Evolutionary conservation across 1,284 basidiomycete species (phyloP).

Genomic region (Ustilago nuda): DNA sequence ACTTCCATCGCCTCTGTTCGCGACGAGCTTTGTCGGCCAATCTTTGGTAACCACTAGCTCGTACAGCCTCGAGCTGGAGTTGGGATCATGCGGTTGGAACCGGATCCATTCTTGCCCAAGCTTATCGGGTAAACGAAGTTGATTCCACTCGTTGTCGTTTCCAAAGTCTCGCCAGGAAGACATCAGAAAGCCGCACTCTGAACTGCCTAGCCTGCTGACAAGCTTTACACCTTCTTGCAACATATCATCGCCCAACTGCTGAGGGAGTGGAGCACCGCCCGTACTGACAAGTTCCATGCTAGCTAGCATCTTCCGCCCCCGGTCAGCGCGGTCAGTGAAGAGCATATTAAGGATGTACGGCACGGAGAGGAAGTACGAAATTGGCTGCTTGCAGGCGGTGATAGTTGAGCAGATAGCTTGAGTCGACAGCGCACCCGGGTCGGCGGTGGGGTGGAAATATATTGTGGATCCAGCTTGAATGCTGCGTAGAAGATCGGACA

Average conservation of each 20-base stretch:
- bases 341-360: slow-evolving; percentile 73
- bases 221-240: slow-evolving; percentile 74
- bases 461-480: slow-evolving; percentile 70
- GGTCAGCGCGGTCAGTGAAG: slow-evolving; percentile 71
- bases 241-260: slow-evolving; percentile 75
- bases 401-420: slow-evolving; percentile 66
- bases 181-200: slow-evolving; percentile 71
- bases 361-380: slow-evolving; percentile 69
- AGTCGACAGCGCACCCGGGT: slow-evolving; percentile 66
- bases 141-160: slow-evolving; percentile 76
- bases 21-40: slow-evolving; percentile 58
- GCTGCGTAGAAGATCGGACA: slow-evolving; percentile 70
- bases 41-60: slow-evolving; percentile 49
- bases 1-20: slow-evolving; percentile 46
- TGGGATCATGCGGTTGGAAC: slow-evolving; percentile 33
- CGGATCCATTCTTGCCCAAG: slow-evolving; percentile 34
- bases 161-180: slow-evolving; percentile 73
- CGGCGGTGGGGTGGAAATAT: slow-evolving; percentile 69
- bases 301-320: slow-evolving; percentile 72
- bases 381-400: slow-evolving; percentile 47
- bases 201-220: slow-evolving; percentile 74
- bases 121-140: slow-evolving; percentile 71
- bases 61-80: slow-evolving; percentile 14
- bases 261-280: slow-evolving; percentile 71
- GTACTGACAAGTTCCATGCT: slow-evolving; percentile 74